Conservation (phyloP, 805 yeast species). For the Sporopachydermia lactativora region DNA sequence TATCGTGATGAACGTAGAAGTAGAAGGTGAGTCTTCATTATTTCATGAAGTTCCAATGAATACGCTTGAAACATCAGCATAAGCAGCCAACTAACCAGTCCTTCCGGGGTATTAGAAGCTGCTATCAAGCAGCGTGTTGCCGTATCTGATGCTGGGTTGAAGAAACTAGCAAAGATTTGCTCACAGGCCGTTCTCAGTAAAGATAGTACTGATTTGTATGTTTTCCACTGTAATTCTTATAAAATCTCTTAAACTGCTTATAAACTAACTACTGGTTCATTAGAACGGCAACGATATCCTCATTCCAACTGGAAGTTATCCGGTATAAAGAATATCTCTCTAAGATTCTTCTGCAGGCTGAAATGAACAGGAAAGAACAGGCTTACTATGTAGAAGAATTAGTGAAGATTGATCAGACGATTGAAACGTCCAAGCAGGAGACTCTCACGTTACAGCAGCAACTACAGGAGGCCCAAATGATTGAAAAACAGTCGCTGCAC, state of each 20-base stretch:
- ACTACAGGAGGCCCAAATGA: neutral
- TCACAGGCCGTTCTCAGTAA: constrained; percentile 14
- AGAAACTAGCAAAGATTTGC: constrained; percentile 19
- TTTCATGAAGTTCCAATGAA: no score
- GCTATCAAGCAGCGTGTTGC: neutral
- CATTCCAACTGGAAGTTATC: constrained; percentile 7
- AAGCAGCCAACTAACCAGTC: no score
- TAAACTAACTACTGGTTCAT: no score
- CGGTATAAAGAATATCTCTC: constrained; percentile 19
- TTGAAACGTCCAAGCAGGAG: neutral
- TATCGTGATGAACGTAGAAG: no score
- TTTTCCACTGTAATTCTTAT: neutral
- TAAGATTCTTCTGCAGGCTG: constrained; percentile 12
- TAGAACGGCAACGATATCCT: no score
- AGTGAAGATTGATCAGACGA: neutral
- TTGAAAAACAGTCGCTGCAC: neutral
- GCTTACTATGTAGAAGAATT: neutral
- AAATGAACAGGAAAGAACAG: neutral
- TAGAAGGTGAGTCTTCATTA: no score
- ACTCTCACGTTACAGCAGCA: neutral
- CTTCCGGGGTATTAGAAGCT: no score
- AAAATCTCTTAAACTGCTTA: no score
- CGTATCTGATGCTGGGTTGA: constrained; percentile 1
- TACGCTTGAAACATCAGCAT: no score
- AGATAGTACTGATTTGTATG: neutral